Evolutionary conservation across 768 basidiomycete species (phyloP).

Genomic region (Phlebiopsis flavidoalba): DNA sequence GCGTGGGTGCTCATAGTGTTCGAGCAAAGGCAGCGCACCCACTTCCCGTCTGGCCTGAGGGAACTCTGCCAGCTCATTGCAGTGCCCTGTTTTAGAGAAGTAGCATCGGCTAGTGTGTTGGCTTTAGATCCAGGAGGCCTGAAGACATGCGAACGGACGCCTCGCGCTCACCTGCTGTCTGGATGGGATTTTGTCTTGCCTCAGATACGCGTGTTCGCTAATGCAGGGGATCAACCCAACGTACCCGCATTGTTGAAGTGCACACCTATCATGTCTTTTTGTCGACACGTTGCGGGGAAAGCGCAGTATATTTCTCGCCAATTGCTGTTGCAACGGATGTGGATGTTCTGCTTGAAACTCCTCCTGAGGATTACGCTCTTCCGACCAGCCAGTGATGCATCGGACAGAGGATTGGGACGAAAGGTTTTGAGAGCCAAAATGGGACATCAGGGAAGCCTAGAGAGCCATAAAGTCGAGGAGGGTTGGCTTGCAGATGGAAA

Average conservation of each 20-base stretch:
- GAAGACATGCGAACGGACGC: not conserved
- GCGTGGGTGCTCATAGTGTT: slow-evolving; percentile 14
- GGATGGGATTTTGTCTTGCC: slow-evolving; percentile 46
- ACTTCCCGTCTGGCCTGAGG: slow-evolving; percentile 59
- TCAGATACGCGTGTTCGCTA: slow-evolving; percentile 60
- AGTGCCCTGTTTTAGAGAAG: slow-evolving; percentile 46
- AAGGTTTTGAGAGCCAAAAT: slow-evolving; percentile 5
- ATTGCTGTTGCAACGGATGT: slow-evolving; percentile 32
- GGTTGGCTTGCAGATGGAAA: slow-evolving; percentile 1
- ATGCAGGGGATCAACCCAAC: not conserved
- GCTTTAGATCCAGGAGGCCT: not conserved
- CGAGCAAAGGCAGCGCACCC: slow-evolving; percentile 56
- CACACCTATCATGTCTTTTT: slow-evolving; percentile 51
- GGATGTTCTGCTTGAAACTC: slow-evolving; percentile 53
- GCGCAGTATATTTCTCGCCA: slow-evolving; percentile 41
- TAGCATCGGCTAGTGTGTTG: not conserved
- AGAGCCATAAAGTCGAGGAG: not conserved
- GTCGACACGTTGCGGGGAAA: slow-evolving; percentile 44
- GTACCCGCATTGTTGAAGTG: not conserved
- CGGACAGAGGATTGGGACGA: not conserved
- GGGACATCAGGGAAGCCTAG: slow-evolving; percentile 11
- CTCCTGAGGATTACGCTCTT: slow-evolving; percentile 55
- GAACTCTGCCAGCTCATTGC: slow-evolving; percentile 37
- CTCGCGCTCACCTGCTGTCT: slow-evolving; percentile 44
- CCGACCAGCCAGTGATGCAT: not conserved